Evolutionary conservation across 352 stramenopile species (phyloP).

Genomic region (Phytophthora sp.): DNA sequence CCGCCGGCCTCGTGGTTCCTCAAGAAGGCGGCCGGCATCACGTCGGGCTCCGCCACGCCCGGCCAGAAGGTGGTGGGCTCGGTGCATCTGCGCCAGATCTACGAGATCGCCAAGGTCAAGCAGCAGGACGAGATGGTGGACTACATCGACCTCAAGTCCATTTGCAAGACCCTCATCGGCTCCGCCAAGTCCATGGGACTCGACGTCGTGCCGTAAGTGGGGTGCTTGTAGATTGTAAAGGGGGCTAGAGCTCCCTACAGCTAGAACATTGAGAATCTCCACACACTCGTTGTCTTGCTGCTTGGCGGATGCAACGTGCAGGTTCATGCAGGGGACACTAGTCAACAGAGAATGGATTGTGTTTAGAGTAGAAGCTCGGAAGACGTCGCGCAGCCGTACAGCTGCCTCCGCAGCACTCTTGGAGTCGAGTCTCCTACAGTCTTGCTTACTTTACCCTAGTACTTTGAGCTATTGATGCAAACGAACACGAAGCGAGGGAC

Average conservation of each 20-base stretch:
- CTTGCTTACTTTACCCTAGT: slow-evolving; percentile 31
- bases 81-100: slow-evolving; percentile 95
- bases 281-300: not conserved
- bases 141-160: slow-evolving; percentile 91
- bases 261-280: slow-evolving; percentile 26
- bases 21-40: slow-evolving; percentile 91
- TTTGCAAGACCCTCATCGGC: slow-evolving; percentile 94
- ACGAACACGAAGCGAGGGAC: slow-evolving; percentile 6
- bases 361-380: slow-evolving; percentile 18
- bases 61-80: slow-evolving; percentile 83
- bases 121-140: slow-evolving; percentile 94
- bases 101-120: slow-evolving; percentile 99
- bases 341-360: slow-evolving; percentile 14
- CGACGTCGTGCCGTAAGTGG: slow-evolving; percentile 70
- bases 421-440: slow-evolving; percentile 12
- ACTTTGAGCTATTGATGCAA: slow-evolving; percentile 30
- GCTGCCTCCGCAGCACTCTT: slow-evolving; percentile 11
- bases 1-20: slow-evolving; percentile 95
- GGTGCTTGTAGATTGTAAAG: not conserved
- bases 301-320: not conserved
- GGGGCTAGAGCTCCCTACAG: slow-evolving; percentile 10
- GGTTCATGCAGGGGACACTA: not conserved
- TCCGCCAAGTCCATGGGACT: slow-evolving; percentile 94
- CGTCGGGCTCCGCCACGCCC: slow-evolving; percentile 70
- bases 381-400: slow-evolving; percentile 4